Base-by-base conservation (phyloP, 2,329 filamentous ascomycete genomes). In the Aspergillus brunneoviolaceus region DNA sequence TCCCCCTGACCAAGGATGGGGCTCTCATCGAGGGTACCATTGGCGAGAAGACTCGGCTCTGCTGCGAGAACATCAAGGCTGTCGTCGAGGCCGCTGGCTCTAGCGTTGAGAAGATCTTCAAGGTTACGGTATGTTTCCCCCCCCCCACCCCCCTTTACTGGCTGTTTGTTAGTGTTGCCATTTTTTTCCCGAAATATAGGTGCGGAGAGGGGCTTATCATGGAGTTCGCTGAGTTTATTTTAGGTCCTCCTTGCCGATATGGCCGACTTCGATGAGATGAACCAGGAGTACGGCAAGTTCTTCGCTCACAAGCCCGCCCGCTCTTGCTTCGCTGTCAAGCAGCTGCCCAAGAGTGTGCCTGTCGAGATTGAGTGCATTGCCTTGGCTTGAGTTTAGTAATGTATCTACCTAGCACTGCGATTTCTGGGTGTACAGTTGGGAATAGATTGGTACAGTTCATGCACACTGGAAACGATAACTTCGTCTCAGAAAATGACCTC, bases 161-260 rank as follows among this genome's bases (percentile, higher is more conserved):
- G 7, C 45, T 57, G 29, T 27, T 50, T 50, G 21, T 11, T 27
- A 35, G 11, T 14, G 19, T 45, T 45, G 5, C 33, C 33, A 7
- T 42, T 21, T 21, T 21, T 21, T 21, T 21, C 21, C 19, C 21
- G 21, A 21, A 23, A 23, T 4, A 23, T 23, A 4, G 4, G 23
- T 23, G 23, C 23, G 23, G 23, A 23, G 23, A 23, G 23, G 23
- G 23, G 23, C 23, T 23, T 23, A 23, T 23, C 23, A 23, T 23
- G 23, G 23, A 23, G 23, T 49, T 31, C 11, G 45, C 5, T 12
- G 52, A 27, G 45, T 45, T 2, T 4, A 16, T 27, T 25, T 31
- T 47, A 80, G 77, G 89, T 96, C 73, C 98, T 97, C 84, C 81
- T 98, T 63, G 89, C 89, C 54, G 90, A 96, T 78, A 98, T 98